These are phyloP conservation scores for Kwoniella botswanensis DNA, from an alignment of 768 basidiomycete genomes.

Conservation along the genomic window DNA sequence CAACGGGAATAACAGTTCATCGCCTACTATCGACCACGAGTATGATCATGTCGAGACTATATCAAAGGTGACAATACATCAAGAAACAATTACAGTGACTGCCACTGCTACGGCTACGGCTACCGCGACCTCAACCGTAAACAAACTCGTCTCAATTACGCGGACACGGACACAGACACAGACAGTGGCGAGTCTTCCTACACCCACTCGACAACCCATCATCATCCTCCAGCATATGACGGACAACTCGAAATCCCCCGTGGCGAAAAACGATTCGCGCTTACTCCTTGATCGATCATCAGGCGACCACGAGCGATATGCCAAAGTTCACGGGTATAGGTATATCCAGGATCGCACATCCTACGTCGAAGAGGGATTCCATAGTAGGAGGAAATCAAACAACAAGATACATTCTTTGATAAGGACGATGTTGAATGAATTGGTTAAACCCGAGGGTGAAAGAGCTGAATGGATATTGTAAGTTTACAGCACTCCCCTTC, in stretches of 20 bases:
- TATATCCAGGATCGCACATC: not conserved
- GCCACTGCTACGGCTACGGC: no score
- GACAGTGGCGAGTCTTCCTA: not conserved
- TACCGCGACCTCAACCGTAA: not conserved
- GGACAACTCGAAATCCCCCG: not conserved
- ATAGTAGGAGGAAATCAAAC: not conserved
- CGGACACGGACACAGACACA: not conserved
- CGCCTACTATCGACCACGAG: not conserved
- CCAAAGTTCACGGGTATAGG: not conserved
- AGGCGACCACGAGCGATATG: not conserved
- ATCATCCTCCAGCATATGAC: not conserved
- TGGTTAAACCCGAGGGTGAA: not conserved
- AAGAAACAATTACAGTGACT: not conserved
- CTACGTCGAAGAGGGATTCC: not conserved
- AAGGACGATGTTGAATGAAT: not conserved
- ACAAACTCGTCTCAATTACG: no score
- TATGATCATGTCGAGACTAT: no score
- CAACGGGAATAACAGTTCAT: not conserved
- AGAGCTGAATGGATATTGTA: not conserved
- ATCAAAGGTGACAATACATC: no score
- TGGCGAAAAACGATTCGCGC: not conserved
- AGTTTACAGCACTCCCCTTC: not conserved
- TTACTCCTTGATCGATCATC: not conserved
- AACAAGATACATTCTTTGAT: not conserved
- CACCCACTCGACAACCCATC: not conserved